A percentile compares a stretch with the other conserved stretches of the same genome.
Conservation (phyloP, 176 grass and related monocot genomes). For the Saccharum spontaneum region DNA sequence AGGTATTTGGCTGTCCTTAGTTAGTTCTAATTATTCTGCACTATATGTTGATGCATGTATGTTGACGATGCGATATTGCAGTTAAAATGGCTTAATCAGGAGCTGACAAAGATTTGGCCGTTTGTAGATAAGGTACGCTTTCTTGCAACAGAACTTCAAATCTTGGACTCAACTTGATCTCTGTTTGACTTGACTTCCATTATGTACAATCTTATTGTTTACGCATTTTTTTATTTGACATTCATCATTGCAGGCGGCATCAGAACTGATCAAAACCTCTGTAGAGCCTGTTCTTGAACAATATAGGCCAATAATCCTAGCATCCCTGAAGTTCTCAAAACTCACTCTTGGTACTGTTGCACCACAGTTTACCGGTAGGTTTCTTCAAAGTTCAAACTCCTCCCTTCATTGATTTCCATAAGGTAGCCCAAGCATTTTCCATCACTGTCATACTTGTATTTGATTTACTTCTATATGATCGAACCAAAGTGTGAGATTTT, state of each 20-base stretch:
- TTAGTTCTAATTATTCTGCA: neutral
- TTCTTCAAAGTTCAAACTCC: constrained; percentile 2
- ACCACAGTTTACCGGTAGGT: constrained; percentile 92
- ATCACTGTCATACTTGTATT: neutral
- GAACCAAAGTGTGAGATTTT: neutral
- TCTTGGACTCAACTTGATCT: neutral
- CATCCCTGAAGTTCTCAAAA: constrained; percentile 92
- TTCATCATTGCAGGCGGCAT: constrained; percentile 69
- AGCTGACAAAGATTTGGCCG: constrained; percentile 94
- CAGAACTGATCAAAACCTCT: constrained; percentile 80
- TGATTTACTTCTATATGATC: neutral
- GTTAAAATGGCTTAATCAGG: constrained; percentile 96
- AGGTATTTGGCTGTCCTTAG: constrained; percentile 57
- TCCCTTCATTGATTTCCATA: constrained; percentile 3
- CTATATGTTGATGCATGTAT: constrained; percentile 19
- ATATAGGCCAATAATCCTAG: constrained; percentile 74
- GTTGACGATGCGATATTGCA: constrained; percentile 39
- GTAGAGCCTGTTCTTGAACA: constrained; percentile 94
- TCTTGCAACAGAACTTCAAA: constrained; percentile 7
- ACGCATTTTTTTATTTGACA: constrained; percentile 31
- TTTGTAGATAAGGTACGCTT: constrained; percentile 65
- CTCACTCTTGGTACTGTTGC: constrained; percentile 93
- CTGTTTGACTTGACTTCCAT: neutral
- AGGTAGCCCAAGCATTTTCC: neutral
- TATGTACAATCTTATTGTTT: constrained; percentile 27